Base-by-base conservation (phyloP, 176 grass and related monocot genomes). In the Aegilops longissima region DNA sequence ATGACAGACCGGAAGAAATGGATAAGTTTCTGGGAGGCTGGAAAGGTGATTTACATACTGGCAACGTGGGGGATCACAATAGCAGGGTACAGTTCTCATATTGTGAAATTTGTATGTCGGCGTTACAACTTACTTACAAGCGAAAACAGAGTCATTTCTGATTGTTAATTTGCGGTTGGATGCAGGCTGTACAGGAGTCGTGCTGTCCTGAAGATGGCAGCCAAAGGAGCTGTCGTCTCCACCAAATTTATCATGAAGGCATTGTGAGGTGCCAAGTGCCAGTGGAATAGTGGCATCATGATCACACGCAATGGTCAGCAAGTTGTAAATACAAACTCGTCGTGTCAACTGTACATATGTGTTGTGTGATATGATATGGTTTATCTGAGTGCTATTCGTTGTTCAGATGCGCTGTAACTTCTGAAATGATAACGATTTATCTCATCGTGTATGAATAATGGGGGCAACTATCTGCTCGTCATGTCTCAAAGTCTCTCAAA, bases 21-120 rank as follows among this genome's bases (percentile, higher is more conserved):
- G 96, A 94, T 76, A 83, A 87, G 86, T 87, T 83, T 98, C 35
- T 98, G 93, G 96, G 96, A 98, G 90, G 93, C 96, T 86, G 96
- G 88, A 80, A 92, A 96, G 85, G 42, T 96, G 39, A 91, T 95
- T 77, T 98, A 96, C 83, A 91, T 94, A 38, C 66, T 96, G 79
- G 73, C 92, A 77, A 88, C 96, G 5, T 98, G 93, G 96, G 96
- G 96, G 36, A 88, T 98, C 73, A 91, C 93, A 82, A 85, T 98
- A 42, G 90, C 83, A 23, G 96, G 96, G 96, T 98, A 88, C 91
- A 81, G 12, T 65, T 76, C 35, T 86, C 51, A 47, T 35, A 17
- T 34, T 65, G 10, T 1, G 4, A 76, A 16, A 31, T 86, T 21
- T 76, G 3, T 64, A 36, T 75, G 36, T 20, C 33, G 25, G 9